Percentiles rank a stretch among this genome's conserved stretches.
Conservation (phyloP, 306 rosid species). For the Vigna unguiculata region DNA sequence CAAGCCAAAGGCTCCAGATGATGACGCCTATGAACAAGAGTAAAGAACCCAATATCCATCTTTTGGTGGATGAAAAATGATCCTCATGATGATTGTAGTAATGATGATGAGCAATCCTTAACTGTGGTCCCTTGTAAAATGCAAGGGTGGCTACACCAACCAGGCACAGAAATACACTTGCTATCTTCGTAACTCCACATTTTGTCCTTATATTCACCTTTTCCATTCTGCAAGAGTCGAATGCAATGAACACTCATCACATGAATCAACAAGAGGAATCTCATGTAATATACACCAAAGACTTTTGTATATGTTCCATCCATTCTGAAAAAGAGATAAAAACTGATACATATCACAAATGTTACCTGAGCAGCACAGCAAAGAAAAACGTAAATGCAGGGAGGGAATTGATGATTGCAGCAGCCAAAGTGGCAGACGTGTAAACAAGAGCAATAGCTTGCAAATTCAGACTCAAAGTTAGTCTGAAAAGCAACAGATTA, state of each 20-base stretch:
- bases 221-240: constrained; percentile 56
- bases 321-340: not conserved
- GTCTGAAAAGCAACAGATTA: constrained; percentile 46
- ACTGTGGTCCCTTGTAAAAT: constrained; percentile 66
- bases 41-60: constrained; percentile 66
- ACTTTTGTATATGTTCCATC: no score
- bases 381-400: constrained; percentile 60
- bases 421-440: constrained; percentile 60
- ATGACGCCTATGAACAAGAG: constrained; percentile 48
- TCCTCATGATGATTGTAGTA: constrained; percentile 43
- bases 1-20: constrained; percentile 64
- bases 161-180: constrained; percentile 57
- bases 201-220: constrained; percentile 53
- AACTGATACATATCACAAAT: not conserved
- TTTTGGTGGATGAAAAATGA: constrained; percentile 41
- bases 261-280: no score
- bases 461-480: constrained; percentile 51
- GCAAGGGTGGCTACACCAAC: constrained; percentile 63
- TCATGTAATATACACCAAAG: no score
- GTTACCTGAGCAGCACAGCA: constrained; percentile 60
- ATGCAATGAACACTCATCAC: not conserved
- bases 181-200: constrained; percentile 61
- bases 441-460: constrained; percentile 52
- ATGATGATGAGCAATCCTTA: constrained; percentile 44
- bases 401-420: constrained; percentile 56